phyloP scores from a whole-genome alignment of 495 filamentous ascomycete genomes.

The Penicillium canariense region DNA sequence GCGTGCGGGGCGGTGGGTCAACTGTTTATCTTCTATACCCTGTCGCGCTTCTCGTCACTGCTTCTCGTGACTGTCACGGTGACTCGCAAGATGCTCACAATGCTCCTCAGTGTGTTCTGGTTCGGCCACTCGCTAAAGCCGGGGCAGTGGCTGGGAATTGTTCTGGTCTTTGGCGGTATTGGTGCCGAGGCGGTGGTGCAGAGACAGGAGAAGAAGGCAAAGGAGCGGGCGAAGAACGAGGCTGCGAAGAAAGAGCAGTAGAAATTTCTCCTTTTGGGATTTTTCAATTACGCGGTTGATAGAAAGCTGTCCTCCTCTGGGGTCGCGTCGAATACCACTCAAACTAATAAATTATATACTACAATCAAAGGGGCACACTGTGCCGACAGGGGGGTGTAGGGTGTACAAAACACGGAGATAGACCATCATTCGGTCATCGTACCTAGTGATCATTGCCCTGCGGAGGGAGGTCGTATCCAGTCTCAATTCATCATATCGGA shows the following conservation, averaged over 20 bases:
- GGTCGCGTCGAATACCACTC: constrained; percentile 1
- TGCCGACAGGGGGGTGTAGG: background rate
- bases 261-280: background rate
- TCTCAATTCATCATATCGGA: no score
- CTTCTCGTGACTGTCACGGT: constrained; percentile 95
- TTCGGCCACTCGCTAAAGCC: constrained; percentile 82
- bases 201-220: constrained; percentile 77
- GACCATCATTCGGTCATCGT: background rate
- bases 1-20: constrained; percentile 92
- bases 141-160: constrained; percentile 92
- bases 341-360: background rate
- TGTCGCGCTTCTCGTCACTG: constrained; percentile 85
- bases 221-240: constrained; percentile 64
- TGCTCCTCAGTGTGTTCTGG: constrained; percentile 92
- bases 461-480: no score
- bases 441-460: background rate
- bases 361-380: background rate
- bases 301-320: constrained; percentile 1
- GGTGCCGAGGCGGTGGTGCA: constrained; percentile 85
- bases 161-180: constrained; percentile 90
- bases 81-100: constrained; percentile 97
- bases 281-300: constrained; percentile 5
- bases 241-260: constrained; percentile 44
- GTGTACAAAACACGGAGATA: background rate
- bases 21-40: constrained; percentile 96